A percentile compares a stretch with the other conserved stretches of the same genome.
phyloP scores from a whole-genome alignment of 208 protist species.

The Trypanosoma boissoni region DNA sequence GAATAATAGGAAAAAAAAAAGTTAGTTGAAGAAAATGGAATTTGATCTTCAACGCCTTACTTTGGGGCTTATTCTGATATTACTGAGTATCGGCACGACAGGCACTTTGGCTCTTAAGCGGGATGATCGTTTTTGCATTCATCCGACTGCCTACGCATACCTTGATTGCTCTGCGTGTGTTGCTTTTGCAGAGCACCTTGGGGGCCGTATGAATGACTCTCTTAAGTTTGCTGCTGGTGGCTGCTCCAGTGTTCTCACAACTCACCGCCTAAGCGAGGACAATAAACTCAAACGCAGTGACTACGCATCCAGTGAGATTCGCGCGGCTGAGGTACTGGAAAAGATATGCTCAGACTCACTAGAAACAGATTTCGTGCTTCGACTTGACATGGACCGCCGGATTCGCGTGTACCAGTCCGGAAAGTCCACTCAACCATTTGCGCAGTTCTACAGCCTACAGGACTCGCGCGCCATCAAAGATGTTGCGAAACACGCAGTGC shows the following conservation, averaged over 20 bases:
- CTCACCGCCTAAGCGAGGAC: conserved; percentile 39
- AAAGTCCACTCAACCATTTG: conserved; percentile 21
- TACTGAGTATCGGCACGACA: too few relatives aligned
- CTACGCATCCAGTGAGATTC: conserved; percentile 71
- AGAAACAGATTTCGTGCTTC: conserved; percentile 45
- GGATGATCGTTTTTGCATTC: conserved; percentile 22
- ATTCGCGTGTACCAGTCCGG: conserved; percentile 52
- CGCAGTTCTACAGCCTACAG: conserved; percentile 45
- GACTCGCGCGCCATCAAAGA: conserved; percentile 36
- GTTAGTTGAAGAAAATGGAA: not conserved
- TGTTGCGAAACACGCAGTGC: conserved; percentile 19
- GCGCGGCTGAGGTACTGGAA: conserved; percentile 74
- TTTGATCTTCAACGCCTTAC: too few relatives aligned
- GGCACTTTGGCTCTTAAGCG: not conserved
- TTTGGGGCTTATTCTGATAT: too few relatives aligned
- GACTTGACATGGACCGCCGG: conserved; percentile 52
- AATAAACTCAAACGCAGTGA: conserved; percentile 31
- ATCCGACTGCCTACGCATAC: conserved; percentile 44
- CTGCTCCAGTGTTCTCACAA: conserved; percentile 39
- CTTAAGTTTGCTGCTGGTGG: conserved; percentile 29
- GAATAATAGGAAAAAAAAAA: not conserved
- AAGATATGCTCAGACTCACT: conserved; percentile 40
- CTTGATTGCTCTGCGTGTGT: conserved; percentile 83
- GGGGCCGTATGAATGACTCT: conserved; percentile 56
- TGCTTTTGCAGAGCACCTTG: conserved; percentile 53